Percentiles rank a stretch among this genome's conserved stretches.
Evolutionary conservation across 805 yeast genomes (phyloP).

Genomic region (Pichia kluyveri): DNA sequence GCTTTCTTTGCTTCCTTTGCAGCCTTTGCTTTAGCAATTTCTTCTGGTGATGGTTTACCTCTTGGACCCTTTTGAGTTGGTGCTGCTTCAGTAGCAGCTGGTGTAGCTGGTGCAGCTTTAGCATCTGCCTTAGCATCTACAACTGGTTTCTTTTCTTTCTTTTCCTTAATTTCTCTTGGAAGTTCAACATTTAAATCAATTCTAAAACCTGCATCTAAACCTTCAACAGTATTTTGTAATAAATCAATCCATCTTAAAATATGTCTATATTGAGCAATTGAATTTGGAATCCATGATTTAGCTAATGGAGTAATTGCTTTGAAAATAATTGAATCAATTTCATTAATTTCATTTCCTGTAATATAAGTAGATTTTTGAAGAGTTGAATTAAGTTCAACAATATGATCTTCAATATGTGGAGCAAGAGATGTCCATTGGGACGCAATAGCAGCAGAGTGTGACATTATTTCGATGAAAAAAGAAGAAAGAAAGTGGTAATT

Average conservation of each 20-base stretch:
- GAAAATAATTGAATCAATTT: conserved; percentile 65
- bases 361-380: conserved; percentile 66
- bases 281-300: conserved; percentile 43
- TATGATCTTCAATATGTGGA: conserved; percentile 36
- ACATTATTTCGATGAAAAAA: not conserved
- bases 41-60: conserved; percentile 23
- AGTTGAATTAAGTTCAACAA: conserved; percentile 53
- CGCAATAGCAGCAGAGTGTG: conserved; percentile 16
- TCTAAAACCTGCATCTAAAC: conserved; percentile 32
- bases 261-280: conserved; percentile 62
- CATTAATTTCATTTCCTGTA: conserved; percentile 56
- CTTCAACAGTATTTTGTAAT: conserved; percentile 52
- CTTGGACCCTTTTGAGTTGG: conserved; percentile 10
- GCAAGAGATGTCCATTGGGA: conserved; percentile 77
- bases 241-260: conserved; percentile 88
- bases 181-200: conserved; percentile 54
- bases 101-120: conserved; percentile 8
- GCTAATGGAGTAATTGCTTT: conserved; percentile 56
- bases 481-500: too few relatives aligned
- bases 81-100: conserved; percentile 9
- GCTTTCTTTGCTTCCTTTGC: conserved; percentile 33
- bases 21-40: conserved; percentile 24
- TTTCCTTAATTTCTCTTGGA: conserved; percentile 43
- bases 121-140: conserved; percentile 11
- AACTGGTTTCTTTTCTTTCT: conserved; percentile 21